Evolutionary conservation across 257 asterid species (phyloP), one percentile per base, ranked within the genome.

Genomic region (Capsicum pubescens): DNA sequence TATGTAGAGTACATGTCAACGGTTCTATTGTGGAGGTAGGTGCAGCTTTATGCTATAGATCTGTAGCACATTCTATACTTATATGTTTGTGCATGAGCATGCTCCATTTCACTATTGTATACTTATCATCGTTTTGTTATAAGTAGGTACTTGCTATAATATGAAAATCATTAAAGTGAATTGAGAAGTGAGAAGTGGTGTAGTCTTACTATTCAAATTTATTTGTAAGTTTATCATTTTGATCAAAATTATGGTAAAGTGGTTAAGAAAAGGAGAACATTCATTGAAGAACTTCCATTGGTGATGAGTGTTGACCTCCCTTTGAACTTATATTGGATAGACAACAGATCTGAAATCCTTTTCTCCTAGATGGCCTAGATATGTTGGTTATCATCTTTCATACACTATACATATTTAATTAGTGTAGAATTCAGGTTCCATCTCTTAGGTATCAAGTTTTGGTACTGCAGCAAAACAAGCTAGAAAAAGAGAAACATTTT

Each of bases 11-110:
- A 79, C 78, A 52, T 60, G 1, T 89, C 71, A 90, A 87, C 85
- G 94, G 89, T 85, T 86, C 91, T 77, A 52, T 85, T 9, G 92
- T 97, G 82, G 99, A 97, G 98, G 99, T 96, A 89, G 83, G 93
- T 86, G 32, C 32, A 26, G 32, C 32, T 26, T 26, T 26, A 26
- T 26, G 64, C 46, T 52, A 77, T 26, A 54, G 15, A 77, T 54
- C 64, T 52, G 48, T 77, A 54, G 81, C 81, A 77, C 46, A 77
- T 52, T 52, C 48, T 77, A 26, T 77, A 54, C 15, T 52, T 77
- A 0, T 54, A 54, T 54, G 8, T 54, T 39, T 77, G 61, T 26
- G 2, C 15, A 54, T 76, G 21, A 46, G 48, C 63, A 54, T 76
- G 64, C 64, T 4, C 3, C 26, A 15, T 77, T 77, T 54, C 64